phyloP scores from a whole-genome alignment of 768 basidiomycete genomes.

The Suillus subaureus region DNA sequence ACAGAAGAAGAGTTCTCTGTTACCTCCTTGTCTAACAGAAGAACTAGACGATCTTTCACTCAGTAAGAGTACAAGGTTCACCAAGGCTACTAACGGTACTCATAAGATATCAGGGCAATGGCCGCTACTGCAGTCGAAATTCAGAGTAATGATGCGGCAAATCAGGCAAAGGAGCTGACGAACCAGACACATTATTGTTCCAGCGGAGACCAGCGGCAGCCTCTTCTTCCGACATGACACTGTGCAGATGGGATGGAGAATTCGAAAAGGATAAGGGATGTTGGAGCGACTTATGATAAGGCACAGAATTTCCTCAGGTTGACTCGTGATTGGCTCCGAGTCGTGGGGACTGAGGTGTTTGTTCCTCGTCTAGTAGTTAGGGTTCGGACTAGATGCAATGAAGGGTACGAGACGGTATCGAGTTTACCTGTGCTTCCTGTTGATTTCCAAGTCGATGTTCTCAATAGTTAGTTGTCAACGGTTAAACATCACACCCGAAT shows the following conservation, averaged over 20 bases:
- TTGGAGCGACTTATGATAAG: background rate
- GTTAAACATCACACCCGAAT: background rate
- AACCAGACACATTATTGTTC: conserved; percentile 3
- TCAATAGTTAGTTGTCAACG: background rate
- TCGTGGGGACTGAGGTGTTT: background rate
- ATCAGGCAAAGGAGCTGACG: background rate
- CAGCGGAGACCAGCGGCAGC: background rate
- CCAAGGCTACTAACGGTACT: conserved; percentile 1
- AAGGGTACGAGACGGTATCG: background rate
- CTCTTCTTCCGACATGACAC: background rate
- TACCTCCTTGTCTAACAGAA: conserved; percentile 3
- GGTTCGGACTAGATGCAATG: background rate
- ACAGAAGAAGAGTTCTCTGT: no score
- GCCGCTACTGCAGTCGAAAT: background rate
- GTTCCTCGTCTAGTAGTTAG: background rate
- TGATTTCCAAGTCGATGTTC: background rate
- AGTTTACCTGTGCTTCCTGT: background rate
- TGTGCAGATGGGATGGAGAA: background rate
- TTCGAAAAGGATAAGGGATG: background rate
- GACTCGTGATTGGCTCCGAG: background rate
- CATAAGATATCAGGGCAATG: conserved; percentile 1
- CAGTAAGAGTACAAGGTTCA: background rate
- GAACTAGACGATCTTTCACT: background rate
- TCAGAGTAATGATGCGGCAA: background rate
- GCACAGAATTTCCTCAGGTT: background rate